Evolutionary conservation across 1,139 yeast genomes (phyloP).

Genomic region (Kodamaea plutei): DNA sequence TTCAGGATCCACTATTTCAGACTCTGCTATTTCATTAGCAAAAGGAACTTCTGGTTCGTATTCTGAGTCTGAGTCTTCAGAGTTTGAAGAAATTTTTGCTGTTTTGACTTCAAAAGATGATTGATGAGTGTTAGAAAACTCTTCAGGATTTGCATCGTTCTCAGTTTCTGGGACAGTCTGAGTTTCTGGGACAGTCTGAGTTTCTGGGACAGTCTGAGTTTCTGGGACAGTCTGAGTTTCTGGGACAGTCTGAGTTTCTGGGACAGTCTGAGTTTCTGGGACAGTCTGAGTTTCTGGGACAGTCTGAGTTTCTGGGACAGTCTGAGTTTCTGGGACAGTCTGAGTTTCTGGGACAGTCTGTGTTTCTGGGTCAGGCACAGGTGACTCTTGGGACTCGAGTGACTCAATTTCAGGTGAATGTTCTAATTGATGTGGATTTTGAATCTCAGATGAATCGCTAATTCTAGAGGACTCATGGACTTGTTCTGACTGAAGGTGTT

Average conservation of each 20-base stretch:
- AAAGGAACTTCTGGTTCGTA: conserved; percentile 21
- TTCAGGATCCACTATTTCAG: too few relatives aligned
- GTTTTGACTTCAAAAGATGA: too few relatives aligned
- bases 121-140: too few relatives aligned
- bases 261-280: background rate
- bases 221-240: background rate
- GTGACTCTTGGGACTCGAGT: too few relatives aligned
- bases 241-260: background rate
- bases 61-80: conserved; percentile 12
- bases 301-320: background rate
- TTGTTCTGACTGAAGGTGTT: too few relatives aligned
- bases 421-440: too few relatives aligned
- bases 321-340: background rate
- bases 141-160: too few relatives aligned
- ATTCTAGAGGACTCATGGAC: too few relatives aligned
- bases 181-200: background rate
- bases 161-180: background rate
- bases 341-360: background rate
- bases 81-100: conserved; percentile 2
- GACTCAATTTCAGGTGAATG: too few relatives aligned
- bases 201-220: background rate
- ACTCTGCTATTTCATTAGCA: too few relatives aligned
- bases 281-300: background rate
- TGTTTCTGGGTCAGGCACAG: too few relatives aligned
- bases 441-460: too few relatives aligned